These are phyloP conservation scores for Botrytis elliptica DNA, from an alignment of 2,329 filamentous ascomycete genomes.

Conservation along the genomic window DNA sequence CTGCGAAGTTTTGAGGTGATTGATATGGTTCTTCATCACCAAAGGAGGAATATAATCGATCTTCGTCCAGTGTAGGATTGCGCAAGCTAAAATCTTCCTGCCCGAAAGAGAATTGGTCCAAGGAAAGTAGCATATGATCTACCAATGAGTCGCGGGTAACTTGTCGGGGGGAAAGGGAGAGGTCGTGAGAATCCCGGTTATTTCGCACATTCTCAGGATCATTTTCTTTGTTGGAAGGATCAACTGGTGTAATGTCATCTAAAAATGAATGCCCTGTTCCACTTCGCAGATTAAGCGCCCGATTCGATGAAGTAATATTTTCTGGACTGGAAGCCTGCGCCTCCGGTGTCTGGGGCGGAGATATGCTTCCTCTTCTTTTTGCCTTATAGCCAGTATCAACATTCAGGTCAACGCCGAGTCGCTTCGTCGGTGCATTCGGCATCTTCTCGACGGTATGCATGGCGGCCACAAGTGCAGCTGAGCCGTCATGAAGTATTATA, in stretches of 20 bases:
- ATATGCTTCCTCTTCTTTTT: slow-evolving; percentile 29
- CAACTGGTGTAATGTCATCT: slow-evolving; percentile 40
- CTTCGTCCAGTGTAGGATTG: slow-evolving; percentile 34
- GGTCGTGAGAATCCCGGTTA: slow-evolving; percentile 60
- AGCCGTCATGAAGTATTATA: slow-evolving; percentile 24
- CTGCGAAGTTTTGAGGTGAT: slow-evolving; percentile 32
- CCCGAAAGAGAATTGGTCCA: slow-evolving; percentile 74
- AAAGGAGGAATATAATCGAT: slow-evolving; percentile 35
- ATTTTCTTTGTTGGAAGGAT: slow-evolving; percentile 33
- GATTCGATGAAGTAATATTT: slow-evolving; percentile 29
- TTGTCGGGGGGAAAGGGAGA: slow-evolving; percentile 74
- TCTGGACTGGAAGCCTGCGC: slow-evolving; percentile 30
- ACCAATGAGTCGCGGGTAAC: slow-evolving; percentile 88
- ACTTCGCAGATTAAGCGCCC: slow-evolving; percentile 34
- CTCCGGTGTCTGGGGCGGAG: slow-evolving; percentile 36
- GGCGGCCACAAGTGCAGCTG: slow-evolving; percentile 23
- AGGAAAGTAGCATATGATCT: slow-evolving; percentile 90
- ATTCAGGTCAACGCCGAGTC: slow-evolving; percentile 35
- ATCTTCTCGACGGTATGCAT: slow-evolving; percentile 37
- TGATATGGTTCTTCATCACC: slow-evolving; percentile 36
- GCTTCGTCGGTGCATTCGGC: slow-evolving; percentile 32
- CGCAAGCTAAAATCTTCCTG: slow-evolving; percentile 39
- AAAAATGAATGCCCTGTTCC: slow-evolving; percentile 38
- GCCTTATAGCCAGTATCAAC: slow-evolving; percentile 37
- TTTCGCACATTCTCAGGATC: slow-evolving; percentile 26